Base-by-base conservation (phyloP, 495 filamentous ascomycete genomes). In the Penicillium canescens region DNA sequence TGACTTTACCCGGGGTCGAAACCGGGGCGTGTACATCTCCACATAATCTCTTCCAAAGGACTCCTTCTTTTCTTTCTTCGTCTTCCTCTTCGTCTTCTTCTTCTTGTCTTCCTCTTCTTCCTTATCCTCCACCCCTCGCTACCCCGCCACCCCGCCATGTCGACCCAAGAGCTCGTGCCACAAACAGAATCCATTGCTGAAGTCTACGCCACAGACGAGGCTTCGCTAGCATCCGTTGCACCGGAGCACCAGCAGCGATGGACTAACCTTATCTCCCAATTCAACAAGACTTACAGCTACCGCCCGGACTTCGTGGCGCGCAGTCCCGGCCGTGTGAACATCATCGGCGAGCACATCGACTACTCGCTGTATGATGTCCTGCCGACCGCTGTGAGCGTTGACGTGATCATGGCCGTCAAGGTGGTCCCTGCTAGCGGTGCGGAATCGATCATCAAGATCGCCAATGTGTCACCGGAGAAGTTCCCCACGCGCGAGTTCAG, bases 291-390 rank as follows among this genome's bases (percentile, higher is more conserved):
- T n/a, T 96, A 92, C 73, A 84, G 82, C 52, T 78, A 81, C 36
- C 75, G 70, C 11, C 85, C 92, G 3, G 81, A 91, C 39, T 98
- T 96, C 61, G 83, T 98, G 6, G 82, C 94, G 1, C 84, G 94
- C 42, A 95, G 91, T 52, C 94, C 94, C 0, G 94, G 94, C 45
- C 82, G 94, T 52, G 94, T 98, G 54, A 98, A 98, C 78, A 94
- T 98, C 68, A 97, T 98, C 62, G 94, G 94, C 66, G 94, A 98
- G 78, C 94, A 98, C 74, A 97, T 98, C 64, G 94, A 98, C 78
- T 98, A 98, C 72, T 95, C 90, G 16, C 84, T 98, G 34, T 98
- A 97, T 76, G 85, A 93, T 65, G 93, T 97, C 42, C 78, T 98
- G 14, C 94, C 94, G 46, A 98, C 96, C 82, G 94, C 92, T 49